Percentiles rank a stretch among this genome's conserved stretches.
Evolutionary conservation across 805 yeast genomes (phyloP).

Genomic region (Metschnikowia santaceciliae): DNA sequence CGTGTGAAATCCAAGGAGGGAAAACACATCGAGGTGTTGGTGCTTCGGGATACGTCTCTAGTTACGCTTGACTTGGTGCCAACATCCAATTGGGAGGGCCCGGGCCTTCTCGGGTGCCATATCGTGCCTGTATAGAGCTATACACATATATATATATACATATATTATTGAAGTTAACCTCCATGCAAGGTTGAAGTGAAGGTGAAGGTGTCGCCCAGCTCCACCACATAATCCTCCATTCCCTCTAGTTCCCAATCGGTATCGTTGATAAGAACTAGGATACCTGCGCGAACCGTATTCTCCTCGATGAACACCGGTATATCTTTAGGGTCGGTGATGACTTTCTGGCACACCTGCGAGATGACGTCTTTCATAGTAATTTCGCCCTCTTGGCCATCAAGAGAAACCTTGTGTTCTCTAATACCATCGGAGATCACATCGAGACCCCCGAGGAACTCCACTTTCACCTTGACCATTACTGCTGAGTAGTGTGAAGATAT

Average conservation of each 20-base stretch:
- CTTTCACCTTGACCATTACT: slow-evolving; percentile 32
- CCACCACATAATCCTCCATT: slow-evolving; percentile 73
- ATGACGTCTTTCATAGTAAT: slow-evolving; percentile 52
- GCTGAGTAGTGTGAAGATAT: background rate
- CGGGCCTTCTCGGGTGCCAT: slow-evolving; percentile 67
- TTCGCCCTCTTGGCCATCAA: slow-evolving; percentile 41
- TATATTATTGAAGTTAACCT: slow-evolving; percentile 45
- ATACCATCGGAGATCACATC: slow-evolving; percentile 69
- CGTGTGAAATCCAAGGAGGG: slow-evolving; percentile 40
- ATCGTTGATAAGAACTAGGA: slow-evolving; percentile 85
- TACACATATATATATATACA: background rate
- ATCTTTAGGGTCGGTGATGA: slow-evolving; percentile 60
- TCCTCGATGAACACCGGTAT: slow-evolving; percentile 76
- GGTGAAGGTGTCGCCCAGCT: slow-evolving; percentile 71
- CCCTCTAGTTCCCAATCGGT: slow-evolving; percentile 97
- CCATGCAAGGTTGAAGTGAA: slow-evolving; percentile 95
- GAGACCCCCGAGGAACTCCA: slow-evolving; percentile 67
- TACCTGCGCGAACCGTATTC: slow-evolving; percentile 84
- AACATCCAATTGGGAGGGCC: slow-evolving; percentile 55
- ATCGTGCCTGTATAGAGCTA: slow-evolving; percentile 24
- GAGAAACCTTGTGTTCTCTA: slow-evolving; percentile 47
- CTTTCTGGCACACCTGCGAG: slow-evolving; percentile 46
- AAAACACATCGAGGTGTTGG: slow-evolving; percentile 22
- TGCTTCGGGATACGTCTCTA: slow-evolving; percentile 28
- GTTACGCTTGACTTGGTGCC: slow-evolving; percentile 37